Base-by-base conservation (phyloP, 2,329 filamentous ascomycete species). In the Fusarium burgessii region DNA sequence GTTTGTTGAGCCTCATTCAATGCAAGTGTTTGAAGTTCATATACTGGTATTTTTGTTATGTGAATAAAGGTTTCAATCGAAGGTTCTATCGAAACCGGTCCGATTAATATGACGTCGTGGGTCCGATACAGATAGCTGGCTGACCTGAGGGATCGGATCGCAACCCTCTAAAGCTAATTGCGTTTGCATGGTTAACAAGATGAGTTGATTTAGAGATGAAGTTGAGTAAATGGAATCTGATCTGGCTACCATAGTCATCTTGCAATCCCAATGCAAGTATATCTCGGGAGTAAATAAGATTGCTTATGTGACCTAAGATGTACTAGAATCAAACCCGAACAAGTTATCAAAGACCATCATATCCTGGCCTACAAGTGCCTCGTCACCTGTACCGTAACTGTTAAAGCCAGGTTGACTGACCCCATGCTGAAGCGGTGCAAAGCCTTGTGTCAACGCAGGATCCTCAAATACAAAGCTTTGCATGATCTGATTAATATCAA, bases 401-500 rank as follows among this genome's bases (percentile, higher is more conserved):
- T 3, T n/a, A 6, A 62, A 50, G 3, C 18, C 20, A 29, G 23
- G 7, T 4, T 20, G 11, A 3, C 32, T 1, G 18, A 10, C 18
- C 8, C 14, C 33, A 12, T 29, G 18, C 7, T 7, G 29, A 10
- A 13, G 7, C 0, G 13, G 8, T 7, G 12, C 15, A 5, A n/a
- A 12, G 6, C 11, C n/a, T 3, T 62, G 29, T 7, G 11, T 14
- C 8, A 38, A 9, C 0, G 8, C 0, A 3, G 20, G 25, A 3
- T 9, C 13, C 4, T 29, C 17, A 10, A 17, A 17, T 2, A 57
- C 1, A 14, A 68, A 68, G 10, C 52, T 68, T 15, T 46, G 29
- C 29, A 68, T 68, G 10, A 68, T 42, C 43, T 65, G 41, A 2
- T 68, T 25, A 7, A 68, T 38, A 3, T 65, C 36, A 8, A 68